Conservation (phyloP, 148 eudicot species). For the Chenopodium quinoa region DNA sequence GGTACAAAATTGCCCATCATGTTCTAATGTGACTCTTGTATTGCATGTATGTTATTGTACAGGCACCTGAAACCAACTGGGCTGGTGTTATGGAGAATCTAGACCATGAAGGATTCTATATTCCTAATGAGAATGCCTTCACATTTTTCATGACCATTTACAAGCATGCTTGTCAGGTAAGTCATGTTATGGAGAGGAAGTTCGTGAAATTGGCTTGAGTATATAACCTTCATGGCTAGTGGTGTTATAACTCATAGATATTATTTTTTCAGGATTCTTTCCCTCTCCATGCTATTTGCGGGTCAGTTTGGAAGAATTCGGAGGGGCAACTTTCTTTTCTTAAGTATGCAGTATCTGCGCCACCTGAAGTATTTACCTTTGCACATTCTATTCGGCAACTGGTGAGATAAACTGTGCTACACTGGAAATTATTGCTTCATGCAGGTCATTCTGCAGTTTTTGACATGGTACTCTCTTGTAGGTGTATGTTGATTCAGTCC, state of each 20-base stretch:
- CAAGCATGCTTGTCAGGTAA: slow-evolving; percentile 68
- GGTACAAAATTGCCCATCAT: neutral
- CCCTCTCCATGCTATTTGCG: slow-evolving; percentile 79
- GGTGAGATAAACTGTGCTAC: slow-evolving; percentile 40
- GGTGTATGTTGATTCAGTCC: slow-evolving; percentile 62
- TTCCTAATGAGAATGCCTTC: slow-evolving; percentile 73
- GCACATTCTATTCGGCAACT: slow-evolving; percentile 73
- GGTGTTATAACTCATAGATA: neutral
- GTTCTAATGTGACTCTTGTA: neutral
- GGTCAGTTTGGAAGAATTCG: slow-evolving; percentile 82
- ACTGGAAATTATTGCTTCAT: neutral
- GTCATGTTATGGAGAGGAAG: neutral
- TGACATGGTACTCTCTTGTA: slow-evolving; percentile 35
- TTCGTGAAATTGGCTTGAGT: slow-evolving; percentile 2
- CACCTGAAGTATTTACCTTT: slow-evolving; percentile 82
- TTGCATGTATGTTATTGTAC: slow-evolving; percentile 18
- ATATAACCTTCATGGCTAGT: neutral
- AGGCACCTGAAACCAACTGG: slow-evolving; percentile 95
- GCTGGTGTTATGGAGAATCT: slow-evolving; percentile 64
- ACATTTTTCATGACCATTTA: slow-evolving; percentile 73
- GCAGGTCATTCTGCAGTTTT: slow-evolving; percentile 11
- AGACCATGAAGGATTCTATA: slow-evolving; percentile 89
- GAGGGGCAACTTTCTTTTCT: slow-evolving; percentile 96
- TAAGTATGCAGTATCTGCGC: slow-evolving; percentile 67
- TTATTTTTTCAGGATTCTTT: slow-evolving; percentile 66